phyloP scores from a whole-genome alignment of 2,329 filamentous ascomycete genomes.

The Apiospora phragmitis region DNA sequence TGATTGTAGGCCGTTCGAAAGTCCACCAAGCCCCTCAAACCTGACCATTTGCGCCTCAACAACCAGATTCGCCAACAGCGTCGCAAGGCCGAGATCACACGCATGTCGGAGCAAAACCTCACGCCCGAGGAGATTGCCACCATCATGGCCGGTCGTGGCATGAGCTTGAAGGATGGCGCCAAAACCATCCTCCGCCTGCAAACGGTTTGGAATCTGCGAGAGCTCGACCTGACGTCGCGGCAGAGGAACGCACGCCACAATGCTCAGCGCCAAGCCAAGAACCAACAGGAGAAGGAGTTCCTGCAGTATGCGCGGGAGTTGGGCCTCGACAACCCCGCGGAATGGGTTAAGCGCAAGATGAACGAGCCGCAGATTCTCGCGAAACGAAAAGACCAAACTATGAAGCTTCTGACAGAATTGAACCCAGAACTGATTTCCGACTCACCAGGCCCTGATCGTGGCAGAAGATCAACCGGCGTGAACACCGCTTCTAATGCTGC shows the following conservation, averaged over 20 bases:
- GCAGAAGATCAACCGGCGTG: background rate
- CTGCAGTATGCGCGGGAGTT: slow-evolving; percentile 12
- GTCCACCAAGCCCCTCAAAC: slow-evolving; percentile 18
- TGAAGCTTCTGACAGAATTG: slow-evolving; percentile 10
- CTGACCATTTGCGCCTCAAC: slow-evolving; percentile 13
- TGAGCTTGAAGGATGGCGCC: slow-evolving; percentile 21
- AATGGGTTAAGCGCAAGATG: slow-evolving; percentile 16
- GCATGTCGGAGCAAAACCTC: slow-evolving; percentile 21
- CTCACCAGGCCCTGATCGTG: background rate
- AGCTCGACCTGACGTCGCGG: background rate
- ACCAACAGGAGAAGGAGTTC: slow-evolving; percentile 15
- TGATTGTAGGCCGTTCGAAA: slow-evolving; percentile 18
- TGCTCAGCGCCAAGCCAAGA: slow-evolving; percentile 12
- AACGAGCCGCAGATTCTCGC: slow-evolving; percentile 9
- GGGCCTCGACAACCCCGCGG: slow-evolving; percentile 4
- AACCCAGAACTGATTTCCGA: background rate
- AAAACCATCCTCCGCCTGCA: slow-evolving; percentile 21
- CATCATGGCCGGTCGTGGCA: slow-evolving; percentile 19
- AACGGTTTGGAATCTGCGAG: slow-evolving; percentile 18
- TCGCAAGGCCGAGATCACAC: slow-evolving; percentile 20
- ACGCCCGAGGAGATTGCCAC: slow-evolving; percentile 17
- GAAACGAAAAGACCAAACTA: slow-evolving; percentile 6
- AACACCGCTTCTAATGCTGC: background rate
- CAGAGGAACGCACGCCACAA: slow-evolving; percentile 12
- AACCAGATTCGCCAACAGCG: slow-evolving; percentile 14